phyloP scores from a whole-genome alignment of 345 rosid genomes.

The Dimocarpus longan region DNA sequence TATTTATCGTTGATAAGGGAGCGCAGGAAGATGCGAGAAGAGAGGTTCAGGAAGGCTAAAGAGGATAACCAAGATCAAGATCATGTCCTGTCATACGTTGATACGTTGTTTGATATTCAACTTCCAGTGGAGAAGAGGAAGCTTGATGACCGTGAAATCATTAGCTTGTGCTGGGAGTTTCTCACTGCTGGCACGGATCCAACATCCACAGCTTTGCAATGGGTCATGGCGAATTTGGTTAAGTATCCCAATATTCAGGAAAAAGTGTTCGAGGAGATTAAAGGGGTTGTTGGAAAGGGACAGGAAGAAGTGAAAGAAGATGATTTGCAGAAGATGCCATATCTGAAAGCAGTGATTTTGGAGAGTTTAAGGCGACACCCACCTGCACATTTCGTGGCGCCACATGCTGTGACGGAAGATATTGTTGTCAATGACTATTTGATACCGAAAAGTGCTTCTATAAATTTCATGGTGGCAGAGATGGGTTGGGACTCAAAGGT shows the following conservation, averaged over 20 bases:
- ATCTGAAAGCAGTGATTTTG: conserved; percentile 8
- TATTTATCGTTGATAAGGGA: conserved; percentile 1
- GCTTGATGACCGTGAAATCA: conserved; percentile 7
- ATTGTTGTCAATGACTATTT: not conserved
- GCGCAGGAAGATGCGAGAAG: not conserved
- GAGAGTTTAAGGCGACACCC: conserved; percentile 19
- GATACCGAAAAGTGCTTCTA: not conserved
- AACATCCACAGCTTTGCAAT: conserved; percentile 7
- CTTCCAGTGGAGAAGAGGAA: conserved; percentile 22
- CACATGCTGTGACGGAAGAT: conserved; percentile 4
- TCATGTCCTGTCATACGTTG: not conserved
- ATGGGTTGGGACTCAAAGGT: conserved; percentile 8
- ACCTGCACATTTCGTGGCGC: not conserved
- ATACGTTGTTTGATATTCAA: conserved; percentile 15
- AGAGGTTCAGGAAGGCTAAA: not conserved
- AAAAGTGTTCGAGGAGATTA: not conserved
- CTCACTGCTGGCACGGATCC: conserved; percentile 5
- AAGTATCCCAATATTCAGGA: conserved; percentile 1
- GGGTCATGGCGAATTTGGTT: conserved; percentile 18
- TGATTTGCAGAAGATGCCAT: conserved; percentile 9
- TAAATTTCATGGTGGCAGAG: conserved; percentile 9
- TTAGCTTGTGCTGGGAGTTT: conserved; percentile 4
- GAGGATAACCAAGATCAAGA: not conserved
- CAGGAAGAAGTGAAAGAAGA: conserved; percentile 11
- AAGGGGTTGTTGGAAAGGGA: not conserved